These are phyloP conservation scores for Marchantia paleacea DNA, from an alignment of 225 moss, liverwort and hornwort species.

Conservation along the genomic window DNA sequence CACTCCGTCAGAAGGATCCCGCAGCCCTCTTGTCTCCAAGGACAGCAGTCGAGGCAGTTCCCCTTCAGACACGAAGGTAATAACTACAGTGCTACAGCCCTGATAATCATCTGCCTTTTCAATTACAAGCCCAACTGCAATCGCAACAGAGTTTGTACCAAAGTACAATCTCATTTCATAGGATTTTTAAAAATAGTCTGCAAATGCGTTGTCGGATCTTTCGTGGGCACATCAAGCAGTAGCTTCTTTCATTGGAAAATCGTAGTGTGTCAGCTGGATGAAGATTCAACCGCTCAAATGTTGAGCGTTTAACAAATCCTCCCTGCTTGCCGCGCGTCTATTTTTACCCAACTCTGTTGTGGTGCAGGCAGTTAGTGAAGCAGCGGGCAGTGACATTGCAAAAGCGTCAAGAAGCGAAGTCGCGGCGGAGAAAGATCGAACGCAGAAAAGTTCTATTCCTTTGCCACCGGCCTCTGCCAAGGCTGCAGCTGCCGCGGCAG, in stretches of 20 bases:
- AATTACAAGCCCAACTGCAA: neutral
- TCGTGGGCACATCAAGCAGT: neutral
- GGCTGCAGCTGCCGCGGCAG: conserved; percentile 36
- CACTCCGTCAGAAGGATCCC: conserved; percentile 7
- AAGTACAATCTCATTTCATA: neutral
- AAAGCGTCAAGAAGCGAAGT: neutral
- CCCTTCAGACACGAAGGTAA: conserved; percentile 12
- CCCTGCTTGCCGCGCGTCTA: neutral
- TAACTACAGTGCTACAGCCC: neutral
- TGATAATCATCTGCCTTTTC: neutral
- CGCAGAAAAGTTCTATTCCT: conserved; percentile 15
- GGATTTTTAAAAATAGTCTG: neutral
- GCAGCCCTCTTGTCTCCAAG: conserved; percentile 5
- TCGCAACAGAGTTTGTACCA: neutral
- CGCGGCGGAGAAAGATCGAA: conserved; percentile 15
- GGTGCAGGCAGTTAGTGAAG: conserved; percentile 30
- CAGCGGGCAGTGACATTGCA: conserved; percentile 12
- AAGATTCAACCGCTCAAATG: neutral
- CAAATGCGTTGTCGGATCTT: neutral
- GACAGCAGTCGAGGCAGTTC: conserved; percentile 15
- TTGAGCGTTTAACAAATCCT: neutral
- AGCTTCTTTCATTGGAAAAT: neutral
- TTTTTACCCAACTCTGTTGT: neutral
- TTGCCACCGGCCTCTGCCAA: conserved; percentile 19
- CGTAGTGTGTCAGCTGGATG: neutral